Evolutionary conservation across 1,284 basidiomycete genomes (phyloP).

Genomic region (Earliella scabrosa): DNA sequence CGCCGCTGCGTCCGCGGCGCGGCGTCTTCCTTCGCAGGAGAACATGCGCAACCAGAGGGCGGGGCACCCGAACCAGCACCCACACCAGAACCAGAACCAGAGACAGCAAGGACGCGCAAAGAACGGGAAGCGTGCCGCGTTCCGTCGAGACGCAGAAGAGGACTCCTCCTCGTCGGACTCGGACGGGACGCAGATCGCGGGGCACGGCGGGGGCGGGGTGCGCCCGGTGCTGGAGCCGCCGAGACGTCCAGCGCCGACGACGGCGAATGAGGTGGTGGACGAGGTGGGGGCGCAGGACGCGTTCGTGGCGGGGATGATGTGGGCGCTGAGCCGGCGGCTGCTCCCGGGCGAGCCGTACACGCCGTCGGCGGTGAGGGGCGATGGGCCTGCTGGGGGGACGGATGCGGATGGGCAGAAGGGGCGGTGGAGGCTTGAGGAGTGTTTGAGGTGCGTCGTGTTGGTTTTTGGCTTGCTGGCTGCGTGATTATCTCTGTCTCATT

Average conservation of each 20-base stretch:
- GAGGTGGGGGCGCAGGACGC: conserved; percentile 79
- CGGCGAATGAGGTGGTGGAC: conserved; percentile 51
- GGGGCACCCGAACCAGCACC: neutral
- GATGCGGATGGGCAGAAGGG: conserved; percentile 46
- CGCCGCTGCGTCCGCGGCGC: conserved; percentile 21
- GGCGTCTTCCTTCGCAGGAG: conserved; percentile 8
- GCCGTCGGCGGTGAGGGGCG: conserved; percentile 52
- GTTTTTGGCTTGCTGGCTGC: conserved; percentile 1
- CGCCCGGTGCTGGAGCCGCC: conserved; percentile 2
- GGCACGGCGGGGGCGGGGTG: conserved; percentile 18
- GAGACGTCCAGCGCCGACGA: conserved; percentile 10
- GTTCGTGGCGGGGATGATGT: conserved; percentile 83
- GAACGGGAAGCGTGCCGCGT: conserved; percentile 28
- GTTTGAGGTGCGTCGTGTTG: conserved; percentile 70
- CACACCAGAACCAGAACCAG: conserved; percentile 1
- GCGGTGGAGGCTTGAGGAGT: conserved; percentile 77
- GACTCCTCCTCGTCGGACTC: conserved; percentile 46
- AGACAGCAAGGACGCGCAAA: conserved; percentile 1
- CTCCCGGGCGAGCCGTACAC: conserved; percentile 74
- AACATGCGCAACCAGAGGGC: neutral
- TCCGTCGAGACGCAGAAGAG: conserved; percentile 47
- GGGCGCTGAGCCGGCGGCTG: conserved; percentile 65
- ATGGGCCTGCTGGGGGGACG: conserved; percentile 32
- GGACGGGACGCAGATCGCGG: conserved; percentile 56
- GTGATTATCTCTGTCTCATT: neutral